Evolutionary conservation across 2,329 filamentous ascomycete genomes (phyloP), one percentile per base, ranked within the genome.

Genomic region (Tricladium varicosporioides): DNA sequence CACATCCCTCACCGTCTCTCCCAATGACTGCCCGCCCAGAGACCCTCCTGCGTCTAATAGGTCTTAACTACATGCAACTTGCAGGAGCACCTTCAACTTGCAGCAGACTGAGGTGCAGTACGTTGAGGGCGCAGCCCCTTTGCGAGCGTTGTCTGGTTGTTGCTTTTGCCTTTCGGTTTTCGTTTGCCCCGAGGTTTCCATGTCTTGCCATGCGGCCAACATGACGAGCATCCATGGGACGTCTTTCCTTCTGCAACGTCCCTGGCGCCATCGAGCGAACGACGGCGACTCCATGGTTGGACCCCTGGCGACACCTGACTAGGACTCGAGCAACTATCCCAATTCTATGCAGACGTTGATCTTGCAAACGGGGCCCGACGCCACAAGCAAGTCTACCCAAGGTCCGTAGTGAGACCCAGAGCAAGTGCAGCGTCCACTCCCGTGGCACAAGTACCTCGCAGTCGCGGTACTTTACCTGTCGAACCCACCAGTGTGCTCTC

Each of bases 261-360:
- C 19, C 42, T 51, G 27, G 46, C 36, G 49, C 48, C 47, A 53
- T 44, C 33, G 32, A 48, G 18, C 52, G 56, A 51, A 52, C 50
- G 36, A 58, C 61, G 65, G 63, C 59, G 56, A 66, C 57, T 65
- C 63, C 62, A 62, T 58, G 57, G 58, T 61, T 61, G 63, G n/a
- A n/a, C 36, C 36, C 36, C 36, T 10, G 11, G 36, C 2, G 4
- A 40, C 36, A 40, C 36, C 48, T 54, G 58, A 47, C 51, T 10
- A 45, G 31, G 46, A 59, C 49, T 27, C 22, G 4, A 27, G 22
- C 22, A 27, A 27, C 4, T 27, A 27, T 27, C 3, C 22, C 7
- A 27, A 27, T 27, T 27, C 22, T 7, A 27, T 27, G 22, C 22
- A 27, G 22, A 27, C 22, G 22, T 27, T 27, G 22, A 7, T 27